These are phyloP conservation scores for Dioscorea alata DNA, from an alignment of 106 monocot genomes.

Conservation along the genomic window DNA sequence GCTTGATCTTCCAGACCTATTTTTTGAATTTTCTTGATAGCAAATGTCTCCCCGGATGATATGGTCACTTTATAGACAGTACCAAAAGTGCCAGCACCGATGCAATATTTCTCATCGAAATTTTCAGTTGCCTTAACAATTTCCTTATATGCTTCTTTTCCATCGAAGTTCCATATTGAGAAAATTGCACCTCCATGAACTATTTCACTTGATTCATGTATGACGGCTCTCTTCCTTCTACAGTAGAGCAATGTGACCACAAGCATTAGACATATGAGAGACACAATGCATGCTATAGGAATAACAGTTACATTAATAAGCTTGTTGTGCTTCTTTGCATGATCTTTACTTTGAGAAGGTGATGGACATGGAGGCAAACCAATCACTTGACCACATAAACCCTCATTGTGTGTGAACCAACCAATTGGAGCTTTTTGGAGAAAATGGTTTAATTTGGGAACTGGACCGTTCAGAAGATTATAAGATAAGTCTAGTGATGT, in stretches of 20 bases:
- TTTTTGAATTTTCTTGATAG: conserved; percentile 17
- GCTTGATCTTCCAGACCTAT: conserved; percentile 7
- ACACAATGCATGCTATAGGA: neutral
- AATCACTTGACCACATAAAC: conserved; percentile 19
- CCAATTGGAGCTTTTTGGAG: conserved; percentile 5
- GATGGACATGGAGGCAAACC: conserved; percentile 13
- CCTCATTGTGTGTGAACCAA: conserved; percentile 19
- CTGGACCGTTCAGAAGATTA: conserved; percentile 14
- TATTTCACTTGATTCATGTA: neutral
- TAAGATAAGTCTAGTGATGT: conserved; percentile 13
- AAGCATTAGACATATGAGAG: neutral
- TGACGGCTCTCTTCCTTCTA: neutral
- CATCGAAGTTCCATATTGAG: conserved; percentile 13
- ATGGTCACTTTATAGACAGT: conserved; percentile 17
- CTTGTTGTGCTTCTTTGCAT: neutral
- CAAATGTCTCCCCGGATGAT: conserved; percentile 2
- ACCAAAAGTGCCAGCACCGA: conserved; percentile 21
- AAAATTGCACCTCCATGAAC: conserved; percentile 11
- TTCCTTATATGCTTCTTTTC: conserved; percentile 8
- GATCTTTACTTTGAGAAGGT: neutral
- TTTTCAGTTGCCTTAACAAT: conserved; percentile 21
- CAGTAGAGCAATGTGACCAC: neutral
- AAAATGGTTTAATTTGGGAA: conserved; percentile 9
- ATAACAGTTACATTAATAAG: neutral
- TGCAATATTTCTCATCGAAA: conserved; percentile 26